Evolutionary conservation across 2,329 filamentous ascomycete species (phyloP), one percentile per base, ranked within the genome.

Genomic region (Penicillium sp.): DNA sequence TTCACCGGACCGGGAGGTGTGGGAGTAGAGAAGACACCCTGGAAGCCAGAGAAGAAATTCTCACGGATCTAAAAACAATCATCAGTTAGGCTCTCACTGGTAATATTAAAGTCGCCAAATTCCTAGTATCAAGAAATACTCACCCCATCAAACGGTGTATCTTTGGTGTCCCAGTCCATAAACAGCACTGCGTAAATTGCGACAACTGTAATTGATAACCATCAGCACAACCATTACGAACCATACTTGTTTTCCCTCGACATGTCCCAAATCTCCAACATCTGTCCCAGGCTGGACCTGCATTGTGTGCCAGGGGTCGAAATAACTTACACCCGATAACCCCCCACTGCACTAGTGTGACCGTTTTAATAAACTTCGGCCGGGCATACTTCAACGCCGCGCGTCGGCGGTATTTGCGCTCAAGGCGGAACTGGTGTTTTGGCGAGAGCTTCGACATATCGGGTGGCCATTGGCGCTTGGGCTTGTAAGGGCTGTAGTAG

Each of bases 351-450:
- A 79, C 76, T 61, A 88, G 68, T 62, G 82, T 84, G 16, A 81
- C 80, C 61, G 72, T 77, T 64, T 84, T 86, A 14, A 78, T 81
- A 80, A 84, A 87, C 55, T 72, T 73, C 3, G 85, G 85, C 21
- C 83, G 74, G 11, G 81, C 80, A 69, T 80, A 87, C 68, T 86
- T 87, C 60, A 86, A 73, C 68, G 83, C 82, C 47, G 82, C 76
- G 49, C 86, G 79, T 48, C 86, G 78, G 31, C 85, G 79, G 71
- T 86, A 89, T 57, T 84, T 84, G 55, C 85, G 81, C 72, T 89
- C 86, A 44, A 88, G 80, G n/a, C 83, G 80, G 74, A 88, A 87
- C 66, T 88, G 84, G 66, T 88, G 83, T 67, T 84, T 86, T n/a
- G 77, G 76, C 1, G 84, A 84, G 46, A 88, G 76, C 59, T 83